Evolutionary conservation across 2,329 filamentous ascomycete species (phyloP), one percentile per base, ranked within the genome.

Genomic region (Aspergillus glaucus): DNA sequence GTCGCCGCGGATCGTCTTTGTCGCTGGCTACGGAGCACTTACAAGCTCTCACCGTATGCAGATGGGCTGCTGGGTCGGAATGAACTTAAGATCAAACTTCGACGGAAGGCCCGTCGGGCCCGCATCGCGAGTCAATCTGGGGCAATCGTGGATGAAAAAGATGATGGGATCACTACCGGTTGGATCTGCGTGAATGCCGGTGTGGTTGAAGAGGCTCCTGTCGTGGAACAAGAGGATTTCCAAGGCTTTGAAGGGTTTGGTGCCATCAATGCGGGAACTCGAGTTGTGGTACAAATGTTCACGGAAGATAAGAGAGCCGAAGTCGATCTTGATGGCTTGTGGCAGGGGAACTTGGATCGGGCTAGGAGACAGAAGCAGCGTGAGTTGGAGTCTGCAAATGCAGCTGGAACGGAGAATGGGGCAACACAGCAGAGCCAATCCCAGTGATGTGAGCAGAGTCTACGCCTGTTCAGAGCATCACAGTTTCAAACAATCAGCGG

Each of bases 141-240:
- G n/a, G 77, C 79, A 43, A 71, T 74, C 43, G 56, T 69, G 6
- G 66, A 71, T 36, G 75, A 81, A 5, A 80, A 81, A 9, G 91
- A 95, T 58, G 88, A 96, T 62, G 92, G 91, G 2, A 87, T 95
- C 46, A 85, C 86, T 10, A 96, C 92, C 1, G 91, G 90, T 8
- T 98, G 93, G 93, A 86, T 98, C 17, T 98, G 93, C 68, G 87
- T 97, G 52, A 94, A 95, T 64, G 79, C 93, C 8, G 88, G 88
- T 4, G 80, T 80, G 14, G 77, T 89, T 1, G 80, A 85, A 40
- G 78, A 79, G 19, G 74, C 56, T 2, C 52, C 57, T 37, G 58
- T 66, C 4, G 58, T 68, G 30, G 62, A 63, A 37, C 42, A 57
- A 28, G 37, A 40, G 19, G 58, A 55, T 19, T 59, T 62, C 14